Evolutionary conservation across 2,329 filamentous ascomycete genomes (phyloP).

Genomic region (Aspergillus nomiae): DNA sequence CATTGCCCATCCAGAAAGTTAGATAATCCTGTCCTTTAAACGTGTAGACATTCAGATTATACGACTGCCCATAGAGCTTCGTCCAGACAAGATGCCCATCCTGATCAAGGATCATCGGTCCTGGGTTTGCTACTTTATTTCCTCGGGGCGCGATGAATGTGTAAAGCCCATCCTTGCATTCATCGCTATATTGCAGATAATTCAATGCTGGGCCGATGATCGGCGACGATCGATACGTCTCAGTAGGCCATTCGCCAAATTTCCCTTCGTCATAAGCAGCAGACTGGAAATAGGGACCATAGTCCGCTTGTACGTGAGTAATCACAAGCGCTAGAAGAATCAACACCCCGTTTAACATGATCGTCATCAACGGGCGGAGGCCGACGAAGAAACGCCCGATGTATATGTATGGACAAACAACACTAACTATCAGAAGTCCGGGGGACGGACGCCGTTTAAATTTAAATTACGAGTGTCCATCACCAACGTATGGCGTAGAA

Average conservation of each 20-base stretch:
- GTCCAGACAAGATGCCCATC: conserved; percentile 52
- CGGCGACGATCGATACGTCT: conserved; percentile 27
- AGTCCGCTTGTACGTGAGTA: conserved; percentile 9
- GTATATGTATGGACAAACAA: background rate
- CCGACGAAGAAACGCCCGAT: background rate
- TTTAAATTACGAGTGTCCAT: background rate
- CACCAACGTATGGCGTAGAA: background rate
- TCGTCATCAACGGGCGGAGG: background rate
- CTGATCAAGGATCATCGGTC: conserved; percentile 49
- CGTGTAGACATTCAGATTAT: conserved; percentile 50
- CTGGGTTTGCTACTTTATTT: conserved; percentile 32
- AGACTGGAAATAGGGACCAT: conserved; percentile 18
- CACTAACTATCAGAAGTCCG: background rate
- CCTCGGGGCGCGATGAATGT: conserved; percentile 46
- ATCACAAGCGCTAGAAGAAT: background rate
- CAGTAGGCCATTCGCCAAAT: conserved; percentile 28
- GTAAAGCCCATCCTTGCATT: conserved; percentile 43
- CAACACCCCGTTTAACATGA: background rate
- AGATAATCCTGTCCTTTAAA: conserved; percentile 49
- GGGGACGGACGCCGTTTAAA: background rate
- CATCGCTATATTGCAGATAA: conserved; percentile 23
- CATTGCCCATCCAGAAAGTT: conserved; percentile 54
- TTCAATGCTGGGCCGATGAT: conserved; percentile 29
- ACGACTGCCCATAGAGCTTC: conserved; percentile 40
- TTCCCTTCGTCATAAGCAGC: conserved; percentile 22